These are phyloP conservation scores for Falciphora oryzae DNA, from an alignment of 2,329 filamentous ascomycete genomes.

Conservation along the genomic window DNA sequence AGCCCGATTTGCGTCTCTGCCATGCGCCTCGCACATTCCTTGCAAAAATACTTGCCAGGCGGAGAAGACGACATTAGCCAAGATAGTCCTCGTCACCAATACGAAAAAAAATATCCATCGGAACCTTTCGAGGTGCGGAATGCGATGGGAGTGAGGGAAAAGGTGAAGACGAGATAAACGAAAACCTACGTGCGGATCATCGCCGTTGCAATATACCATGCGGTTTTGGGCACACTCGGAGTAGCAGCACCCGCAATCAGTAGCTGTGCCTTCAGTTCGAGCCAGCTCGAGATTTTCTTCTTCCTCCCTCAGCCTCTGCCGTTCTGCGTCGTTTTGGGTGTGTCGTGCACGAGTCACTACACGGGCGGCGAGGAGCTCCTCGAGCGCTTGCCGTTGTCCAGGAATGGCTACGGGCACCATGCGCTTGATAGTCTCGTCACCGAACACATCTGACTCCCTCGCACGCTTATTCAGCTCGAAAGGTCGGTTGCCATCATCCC, in stretches of 20 bases:
- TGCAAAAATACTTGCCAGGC: slow-evolving; percentile 58
- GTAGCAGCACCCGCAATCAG: slow-evolving; percentile 72
- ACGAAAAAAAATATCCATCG: neutral
- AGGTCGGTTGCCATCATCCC: slow-evolving; percentile 9
- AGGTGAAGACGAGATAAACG: slow-evolving; percentile 7
- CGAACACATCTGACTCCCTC: too few relatives aligned
- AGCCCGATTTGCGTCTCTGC: slow-evolving; percentile 65
- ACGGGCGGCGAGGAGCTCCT: slow-evolving; percentile 35
- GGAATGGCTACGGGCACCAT: neutral
- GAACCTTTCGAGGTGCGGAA: neutral
- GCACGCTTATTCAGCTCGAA: slow-evolving; percentile 26
- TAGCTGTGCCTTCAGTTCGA: slow-evolving; percentile 43
- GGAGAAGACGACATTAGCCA: neutral
- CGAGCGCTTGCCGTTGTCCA: slow-evolving; percentile 25
- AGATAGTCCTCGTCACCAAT: neutral
- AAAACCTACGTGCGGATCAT: slow-evolving; percentile 41
- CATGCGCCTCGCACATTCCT: slow-evolving; percentile 55
- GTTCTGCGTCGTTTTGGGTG: slow-evolving; percentile 18
- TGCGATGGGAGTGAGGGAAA: neutral
- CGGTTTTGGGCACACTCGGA: slow-evolving; percentile 59
- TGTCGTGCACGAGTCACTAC: slow-evolving; percentile 22
- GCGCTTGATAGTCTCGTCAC: slow-evolving; percentile 17
- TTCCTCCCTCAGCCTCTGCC: slow-evolving; percentile 29
- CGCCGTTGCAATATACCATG: slow-evolving; percentile 61
- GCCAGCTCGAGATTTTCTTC: slow-evolving; percentile 35